Evolutionary conservation across 1,139 yeast genomes (phyloP), one percentile per base, ranked within the genome.

Genomic region (Debaryomyces sp.): DNA sequence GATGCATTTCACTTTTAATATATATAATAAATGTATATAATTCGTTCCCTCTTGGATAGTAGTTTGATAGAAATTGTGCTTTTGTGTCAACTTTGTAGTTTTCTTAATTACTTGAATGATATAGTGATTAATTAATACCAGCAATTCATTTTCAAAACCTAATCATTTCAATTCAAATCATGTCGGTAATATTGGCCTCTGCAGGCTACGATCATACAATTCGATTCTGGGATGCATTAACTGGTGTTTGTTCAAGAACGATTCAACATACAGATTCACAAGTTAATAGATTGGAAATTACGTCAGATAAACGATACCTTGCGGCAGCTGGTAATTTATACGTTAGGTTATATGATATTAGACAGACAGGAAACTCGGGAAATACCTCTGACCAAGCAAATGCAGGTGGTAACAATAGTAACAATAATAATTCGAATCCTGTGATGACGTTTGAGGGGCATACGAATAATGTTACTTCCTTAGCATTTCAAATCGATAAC

Each of bases 171-270:
- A 26, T 29, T 23, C 7, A 18, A 26, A n/a, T n/a, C n/a, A 33
- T 92, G 97, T 89, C 97, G 15, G 99, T 94, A 13, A 88, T 95
- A 49, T 77, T 94, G 55, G 98, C 96, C 1, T 90, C 97, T n/a
- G 97, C 98, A 1, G 97, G 98, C 5, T 94, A 94, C 67, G 99
- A 94, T 73, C 97, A 92, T 62, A 90, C 98, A 12, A 92, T 94
- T 54, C 73, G 97, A 54, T 95, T 95, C 70, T 94, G 99, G 99
- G 99, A 94, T 62, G 99, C 99, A 0, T 76, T 94, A 40, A 89
- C 97, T 0, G 99, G 99, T 0, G 97, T 91, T 9, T 94, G 99
- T 63, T 89, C 96, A 6, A 76, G 98, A 39, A 94, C 98, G 0
- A 92, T 94, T 47, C 97, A 90, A 63, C 97, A 92, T 65, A 82